Percentiles rank a stretch among this genome's conserved stretches.
These are phyloP conservation scores for Rhododendron ferrugineum DNA, from an alignment of 148 eudicot species.

Conservation along the genomic window DNA sequence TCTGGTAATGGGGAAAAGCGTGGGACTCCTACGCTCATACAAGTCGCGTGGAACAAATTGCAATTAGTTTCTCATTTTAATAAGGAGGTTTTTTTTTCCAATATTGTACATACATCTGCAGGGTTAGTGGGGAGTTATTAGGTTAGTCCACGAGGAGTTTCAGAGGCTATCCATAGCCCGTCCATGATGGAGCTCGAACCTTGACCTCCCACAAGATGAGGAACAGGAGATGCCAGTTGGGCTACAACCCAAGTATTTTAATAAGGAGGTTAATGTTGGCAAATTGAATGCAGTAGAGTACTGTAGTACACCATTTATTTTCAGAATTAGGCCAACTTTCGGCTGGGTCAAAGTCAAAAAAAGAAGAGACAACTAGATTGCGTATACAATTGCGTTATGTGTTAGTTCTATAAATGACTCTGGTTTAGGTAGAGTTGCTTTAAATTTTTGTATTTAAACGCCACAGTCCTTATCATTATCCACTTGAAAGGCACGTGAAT, in stretches of 20 bases:
- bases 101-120: too few relatives aligned
- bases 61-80: not conserved
- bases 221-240: too few relatives aligned
- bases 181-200: too few relatives aligned
- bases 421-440: not conserved
- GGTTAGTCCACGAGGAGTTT: too few relatives aligned
- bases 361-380: not conserved
- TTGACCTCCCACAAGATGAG: too few relatives aligned
- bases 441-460: not conserved
- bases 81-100: not conserved
- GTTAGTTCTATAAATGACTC: not conserved
- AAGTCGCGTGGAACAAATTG: not conserved
- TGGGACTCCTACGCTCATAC: not conserved
- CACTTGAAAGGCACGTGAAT: not conserved
- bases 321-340: slow-evolving; percentile 3
- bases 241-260: too few relatives aligned
- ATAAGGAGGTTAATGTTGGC: not conserved
- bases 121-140: too few relatives aligned
- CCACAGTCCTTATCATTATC: not conserved
- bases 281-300: not conserved
- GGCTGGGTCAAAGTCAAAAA: not conserved
- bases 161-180: too few relatives aligned
- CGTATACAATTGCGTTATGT: not conserved
- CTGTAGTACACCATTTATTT: not conserved
- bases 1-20: too few relatives aligned